Percentiles rank a stretch among this genome's conserved stretches.
phyloP scores from a whole-genome alignment of 2,329 filamentous ascomycete genomes.

The Ustulina deusta region DNA sequence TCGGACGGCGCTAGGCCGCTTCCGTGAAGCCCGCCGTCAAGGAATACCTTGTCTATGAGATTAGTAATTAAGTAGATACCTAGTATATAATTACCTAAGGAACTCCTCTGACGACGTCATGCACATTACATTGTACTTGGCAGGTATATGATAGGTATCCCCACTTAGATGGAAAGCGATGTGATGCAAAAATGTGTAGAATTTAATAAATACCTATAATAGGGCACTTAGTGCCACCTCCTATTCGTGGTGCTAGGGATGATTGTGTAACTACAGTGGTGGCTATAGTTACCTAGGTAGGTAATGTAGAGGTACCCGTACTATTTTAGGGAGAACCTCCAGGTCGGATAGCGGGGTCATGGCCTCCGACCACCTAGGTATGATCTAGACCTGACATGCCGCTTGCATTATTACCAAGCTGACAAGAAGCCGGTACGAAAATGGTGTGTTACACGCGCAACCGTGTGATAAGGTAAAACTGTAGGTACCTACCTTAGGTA shows the following conservation, averaged over 20 bases:
- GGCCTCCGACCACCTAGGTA: neutral
- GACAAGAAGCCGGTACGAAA: neutral
- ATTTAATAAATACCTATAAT: no score
- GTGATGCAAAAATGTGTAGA: no score
- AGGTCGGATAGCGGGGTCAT: constrained; percentile 24
- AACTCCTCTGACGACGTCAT: no score
- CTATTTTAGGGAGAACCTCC: neutral
- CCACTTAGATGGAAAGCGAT: no score
- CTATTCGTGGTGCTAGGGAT: no score
- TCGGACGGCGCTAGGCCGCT: constrained; percentile 31
- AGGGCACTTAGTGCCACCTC: no score
- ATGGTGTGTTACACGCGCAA: constrained; percentile 19
- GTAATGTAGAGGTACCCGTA: no score
- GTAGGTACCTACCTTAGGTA: neutral
- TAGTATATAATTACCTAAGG: no score
- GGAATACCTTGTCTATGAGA: neutral
- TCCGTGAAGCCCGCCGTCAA: constrained; percentile 23
- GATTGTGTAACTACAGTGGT: no score
- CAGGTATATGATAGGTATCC: no score
- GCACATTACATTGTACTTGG: no score
- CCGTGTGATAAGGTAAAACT: constrained; percentile 2
- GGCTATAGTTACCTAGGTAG: no score
- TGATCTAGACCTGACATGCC: constrained; percentile 10
- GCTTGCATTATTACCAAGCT: neutral
- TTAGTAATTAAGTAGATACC: neutral